Conservation (phyloP, 2,329 filamentous ascomycete genomes). For the Colletotrichum filicis region DNA sequence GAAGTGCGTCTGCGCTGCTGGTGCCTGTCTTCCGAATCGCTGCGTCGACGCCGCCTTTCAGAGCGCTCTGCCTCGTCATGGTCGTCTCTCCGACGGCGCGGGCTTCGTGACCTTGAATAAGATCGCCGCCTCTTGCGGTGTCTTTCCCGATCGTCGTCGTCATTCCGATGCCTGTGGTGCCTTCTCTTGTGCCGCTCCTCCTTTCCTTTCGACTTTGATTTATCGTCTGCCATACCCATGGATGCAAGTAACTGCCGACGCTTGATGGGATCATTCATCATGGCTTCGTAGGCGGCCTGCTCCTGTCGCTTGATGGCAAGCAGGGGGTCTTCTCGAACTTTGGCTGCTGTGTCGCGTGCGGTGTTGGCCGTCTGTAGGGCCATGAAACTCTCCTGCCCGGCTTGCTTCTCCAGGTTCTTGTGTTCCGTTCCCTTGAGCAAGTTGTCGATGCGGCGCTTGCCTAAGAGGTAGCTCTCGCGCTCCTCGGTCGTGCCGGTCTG, state of each 20-base stretch:
- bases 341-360: constrained; percentile 81
- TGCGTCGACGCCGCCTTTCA: constrained; percentile 34
- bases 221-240: constrained; percentile 65
- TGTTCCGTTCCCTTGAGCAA: constrained; percentile 81
- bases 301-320: constrained; percentile 94
- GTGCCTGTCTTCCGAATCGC: constrained; percentile 34
- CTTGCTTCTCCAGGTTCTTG: constrained; percentile 83
- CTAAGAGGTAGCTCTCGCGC: constrained; percentile 91
- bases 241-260: constrained; percentile 74
- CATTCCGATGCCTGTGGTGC: constrained; percentile 54
- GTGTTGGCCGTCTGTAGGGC: constrained; percentile 77
- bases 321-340: constrained; percentile 91
- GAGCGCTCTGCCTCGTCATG: constrained; percentile 43
- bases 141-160: constrained; percentile 53
- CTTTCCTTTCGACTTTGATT: constrained; percentile 47
- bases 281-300: constrained; percentile 80
- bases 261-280: constrained; percentile 82
- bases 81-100: constrained; percentile 43
- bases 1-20: constrained; percentile 25
- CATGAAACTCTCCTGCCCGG: constrained; percentile 69
- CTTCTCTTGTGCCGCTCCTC: constrained; percentile 57
- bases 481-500: constrained; percentile 85
- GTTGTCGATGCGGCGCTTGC: constrained; percentile 91
- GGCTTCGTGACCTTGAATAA: constrained; percentile 57
- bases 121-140: constrained; percentile 55